Base-by-base conservation (phyloP, 2,329 filamentous ascomycete species). In the Aspergillus pseudoglaucus region DNA sequence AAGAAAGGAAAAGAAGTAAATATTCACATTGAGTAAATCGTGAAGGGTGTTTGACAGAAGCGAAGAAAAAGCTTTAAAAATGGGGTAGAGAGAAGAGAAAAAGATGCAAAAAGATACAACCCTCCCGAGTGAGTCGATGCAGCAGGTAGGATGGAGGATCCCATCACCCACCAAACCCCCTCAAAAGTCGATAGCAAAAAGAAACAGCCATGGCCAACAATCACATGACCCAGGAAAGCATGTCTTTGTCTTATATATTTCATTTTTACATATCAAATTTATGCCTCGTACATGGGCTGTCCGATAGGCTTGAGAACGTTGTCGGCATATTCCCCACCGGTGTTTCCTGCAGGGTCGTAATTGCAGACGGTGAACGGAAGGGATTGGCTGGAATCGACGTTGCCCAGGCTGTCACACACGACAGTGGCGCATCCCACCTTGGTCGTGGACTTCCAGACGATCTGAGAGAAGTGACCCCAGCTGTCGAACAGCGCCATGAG, bases 301-400 rank as follows among this genome's bases (percentile, higher is more conserved):
- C 68, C 69, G 10, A 65, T 58, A 14, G 77, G 75, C 23, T 54
- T 18, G 4, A 64, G 59, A 22, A 85, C 75, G 56, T 84, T 81
- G 41, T 59, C 58, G 44, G 54, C 75, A 58, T 81, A 85, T 57
- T 77, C 65, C 50, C 73, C 74, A 12, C 57, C 70, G 46, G 76
- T 72, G 69, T 85, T 84, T 44, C 80, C 89, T 53, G 82, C 73
- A 52, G 82, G 78, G 56, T 72, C 74, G 75, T 95, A 95, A 79
- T 95, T 91, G 84, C 89, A 95, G 61, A 94, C 88, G 25, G 87
- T 90, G 75, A 82, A 89, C 71, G 80, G 83, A n/a, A 82, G 71
- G 33, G 75, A 47, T 23, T 71, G 58, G 44, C 64, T 60, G 48
- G 61, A 60, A 45, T 69, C 70, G 42, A 68, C 66, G 53, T 74